A percentile compares a stretch with the other conserved stretches of the same genome.
These are phyloP conservation scores for Microsporum audouinii DNA, from an alignment of 2,329 filamentous ascomycete species.

Conservation along the genomic window DNA sequence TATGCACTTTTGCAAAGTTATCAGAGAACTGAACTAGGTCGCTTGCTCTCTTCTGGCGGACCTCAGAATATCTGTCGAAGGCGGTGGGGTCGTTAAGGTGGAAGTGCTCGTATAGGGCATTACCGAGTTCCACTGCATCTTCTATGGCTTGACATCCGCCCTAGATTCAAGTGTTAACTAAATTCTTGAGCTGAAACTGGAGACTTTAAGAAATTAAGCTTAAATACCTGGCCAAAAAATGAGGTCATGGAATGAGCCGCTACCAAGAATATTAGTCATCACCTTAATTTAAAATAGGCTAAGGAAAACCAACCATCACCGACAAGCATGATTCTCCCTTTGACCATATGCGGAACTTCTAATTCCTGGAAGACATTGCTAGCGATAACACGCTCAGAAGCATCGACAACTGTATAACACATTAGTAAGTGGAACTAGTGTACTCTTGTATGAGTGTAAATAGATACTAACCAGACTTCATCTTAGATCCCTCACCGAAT, in stretches of 20 bases:
- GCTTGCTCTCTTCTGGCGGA: conserved; percentile 7
- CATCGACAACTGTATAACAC: conserved; percentile 4
- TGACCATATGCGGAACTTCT: conserved; percentile 9
- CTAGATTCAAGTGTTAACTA: neutral
- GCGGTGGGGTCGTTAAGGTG: conserved; percentile 4
- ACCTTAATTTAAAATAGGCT: neutral
- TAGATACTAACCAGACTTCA: conserved; percentile 6
- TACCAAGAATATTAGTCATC: neutral
- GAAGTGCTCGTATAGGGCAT: conserved; percentile 8
- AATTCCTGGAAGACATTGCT: conserved; percentile 9
- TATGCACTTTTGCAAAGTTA: conserved; percentile 9
- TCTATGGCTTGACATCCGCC: conserved; percentile 11
- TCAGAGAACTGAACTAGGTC: conserved; percentile 8
- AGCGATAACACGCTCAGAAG: conserved; percentile 8
- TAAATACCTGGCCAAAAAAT: conserved; percentile 9
- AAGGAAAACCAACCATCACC: conserved; percentile 6
- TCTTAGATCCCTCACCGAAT: conserved; percentile 7
- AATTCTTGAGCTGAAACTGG: neutral
- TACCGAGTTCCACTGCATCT: conserved; percentile 9
- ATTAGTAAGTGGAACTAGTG: neutral
- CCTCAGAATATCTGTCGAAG: conserved; percentile 6
- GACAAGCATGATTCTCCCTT: conserved; percentile 7
- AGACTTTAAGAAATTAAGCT: neutral
- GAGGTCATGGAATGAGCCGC: conserved; percentile 10
- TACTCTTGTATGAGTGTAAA: neutral